Conservation (phyloP, 148 eudicot species). For the Persicaria tinctoria region DNA sequence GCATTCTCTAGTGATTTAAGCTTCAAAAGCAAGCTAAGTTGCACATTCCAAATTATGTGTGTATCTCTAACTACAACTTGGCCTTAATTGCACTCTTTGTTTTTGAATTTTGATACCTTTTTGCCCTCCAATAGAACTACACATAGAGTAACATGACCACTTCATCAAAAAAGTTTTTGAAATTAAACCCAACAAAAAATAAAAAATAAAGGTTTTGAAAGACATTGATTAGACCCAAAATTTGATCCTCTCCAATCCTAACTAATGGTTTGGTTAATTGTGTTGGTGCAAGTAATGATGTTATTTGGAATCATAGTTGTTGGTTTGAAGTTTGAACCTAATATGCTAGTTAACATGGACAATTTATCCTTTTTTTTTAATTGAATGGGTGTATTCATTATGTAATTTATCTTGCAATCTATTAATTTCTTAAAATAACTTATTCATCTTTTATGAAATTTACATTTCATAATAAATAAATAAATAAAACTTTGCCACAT, state of each 20-base stretch:
- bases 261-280: conserved; percentile 9
- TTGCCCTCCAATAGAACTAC: conserved; percentile 5
- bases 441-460: too few species aligned
- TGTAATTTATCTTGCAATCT: background rate
- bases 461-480: too few species aligned
- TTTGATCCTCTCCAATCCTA: conserved; percentile 2
- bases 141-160: background rate
- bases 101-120: background rate
- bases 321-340: background rate
- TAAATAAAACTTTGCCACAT: too few species aligned
- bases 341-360: background rate
- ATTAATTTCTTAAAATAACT: too few species aligned
- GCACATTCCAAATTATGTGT: background rate
- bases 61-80: conserved; percentile 11
- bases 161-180: too few species aligned
- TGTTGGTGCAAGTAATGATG: conserved; percentile 2
- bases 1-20: background rate
- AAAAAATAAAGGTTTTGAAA: background rate
- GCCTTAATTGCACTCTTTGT: conserved; percentile 12
- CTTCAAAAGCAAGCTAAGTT: background rate
- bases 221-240: conserved; percentile 7
- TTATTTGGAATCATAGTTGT: conserved; percentile 1
- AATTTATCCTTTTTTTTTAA: too few species aligned
- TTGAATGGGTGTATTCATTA: background rate
- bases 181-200: background rate